Conservation (phyloP, 805 yeast genomes). For the Yarrowia sp. region DNA sequence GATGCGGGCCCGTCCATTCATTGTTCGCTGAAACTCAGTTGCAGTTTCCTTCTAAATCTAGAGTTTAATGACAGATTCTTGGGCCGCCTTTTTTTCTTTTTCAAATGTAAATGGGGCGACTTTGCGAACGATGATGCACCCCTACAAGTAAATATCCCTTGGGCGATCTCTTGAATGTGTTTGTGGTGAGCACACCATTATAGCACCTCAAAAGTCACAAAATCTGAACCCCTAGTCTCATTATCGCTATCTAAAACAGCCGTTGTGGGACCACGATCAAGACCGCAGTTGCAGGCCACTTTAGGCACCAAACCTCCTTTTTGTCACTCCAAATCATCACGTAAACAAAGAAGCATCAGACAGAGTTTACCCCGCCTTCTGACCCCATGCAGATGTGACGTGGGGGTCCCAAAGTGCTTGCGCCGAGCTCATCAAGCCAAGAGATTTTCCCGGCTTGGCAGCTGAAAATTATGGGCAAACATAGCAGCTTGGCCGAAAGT, state of each 20-base stretch:
- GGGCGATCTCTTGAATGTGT: too few relatives aligned
- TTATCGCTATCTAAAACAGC: too few relatives aligned
- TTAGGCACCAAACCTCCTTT: too few relatives aligned
- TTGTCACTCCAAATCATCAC: neutral
- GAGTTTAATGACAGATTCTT: neutral
- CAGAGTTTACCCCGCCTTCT: conserved; percentile 19
- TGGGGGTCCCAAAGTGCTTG: neutral
- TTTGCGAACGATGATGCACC: too few relatives aligned
- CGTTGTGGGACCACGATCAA: too few relatives aligned
- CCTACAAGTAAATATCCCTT: too few relatives aligned
- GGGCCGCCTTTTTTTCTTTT: neutral
- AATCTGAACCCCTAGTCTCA: too few relatives aligned
- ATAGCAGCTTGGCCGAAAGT: too few relatives aligned
- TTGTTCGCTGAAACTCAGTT: neutral
- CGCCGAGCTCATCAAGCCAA: conserved; percentile 17
- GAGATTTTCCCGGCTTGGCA: neutral
- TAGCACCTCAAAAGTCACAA: too few relatives aligned
- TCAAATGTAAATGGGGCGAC: neutral
- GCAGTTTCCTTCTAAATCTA: neutral
- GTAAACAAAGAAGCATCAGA: neutral
- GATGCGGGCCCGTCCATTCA: neutral
- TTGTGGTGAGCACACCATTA: too few relatives aligned
- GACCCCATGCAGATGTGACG: conserved; percentile 8
- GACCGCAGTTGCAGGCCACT: too few relatives aligned
- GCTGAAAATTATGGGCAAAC: too few relatives aligned